These are phyloP conservation scores for Diaporthe eres DNA, from an alignment of 2,329 filamentous ascomycete genomes.

Conservation along the genomic window DNA sequence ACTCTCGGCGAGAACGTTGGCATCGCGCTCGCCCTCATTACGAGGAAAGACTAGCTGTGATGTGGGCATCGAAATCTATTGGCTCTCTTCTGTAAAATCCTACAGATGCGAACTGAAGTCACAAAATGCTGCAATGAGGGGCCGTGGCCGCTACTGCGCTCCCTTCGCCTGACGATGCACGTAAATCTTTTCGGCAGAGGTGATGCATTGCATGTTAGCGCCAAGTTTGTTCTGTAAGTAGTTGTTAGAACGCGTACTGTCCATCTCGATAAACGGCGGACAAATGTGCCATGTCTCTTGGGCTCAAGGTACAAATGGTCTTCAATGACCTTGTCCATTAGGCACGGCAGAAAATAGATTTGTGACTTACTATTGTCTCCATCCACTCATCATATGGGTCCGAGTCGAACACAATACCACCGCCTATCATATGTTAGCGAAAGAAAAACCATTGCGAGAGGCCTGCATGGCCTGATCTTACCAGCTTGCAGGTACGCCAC, in stretches of 20 bases:
- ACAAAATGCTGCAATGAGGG: neutral
- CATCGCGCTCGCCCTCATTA: neutral
- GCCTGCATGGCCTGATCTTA: conserved; percentile 49
- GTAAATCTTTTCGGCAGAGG: conserved; percentile 81
- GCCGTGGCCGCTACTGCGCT: neutral
- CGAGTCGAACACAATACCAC: conserved; percentile 95
- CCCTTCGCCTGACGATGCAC: conserved; percentile 50
- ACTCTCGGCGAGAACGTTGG: neutral
- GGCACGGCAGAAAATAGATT: neutral
- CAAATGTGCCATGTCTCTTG: neutral
- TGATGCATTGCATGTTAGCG: conserved; percentile 91
- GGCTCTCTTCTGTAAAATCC: neutral
- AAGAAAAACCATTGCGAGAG: neutral
- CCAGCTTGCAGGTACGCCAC: conserved; percentile 91
- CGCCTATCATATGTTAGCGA: conserved; percentile 61
- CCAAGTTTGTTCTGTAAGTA: conserved; percentile 81
- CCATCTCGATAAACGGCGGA: neutral
- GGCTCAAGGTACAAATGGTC: neutral
- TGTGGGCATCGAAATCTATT: neutral
- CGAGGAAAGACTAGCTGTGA: neutral
- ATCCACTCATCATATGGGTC: conserved; percentile 93
- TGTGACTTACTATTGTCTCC: conserved; percentile 76
- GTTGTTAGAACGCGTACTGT: conserved; percentile 56
- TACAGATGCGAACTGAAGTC: neutral
- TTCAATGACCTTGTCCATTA: too few species aligned